Conservation (phyloP, 768 basidiomycete genomes). For the Cubamyces sp. region DNA sequence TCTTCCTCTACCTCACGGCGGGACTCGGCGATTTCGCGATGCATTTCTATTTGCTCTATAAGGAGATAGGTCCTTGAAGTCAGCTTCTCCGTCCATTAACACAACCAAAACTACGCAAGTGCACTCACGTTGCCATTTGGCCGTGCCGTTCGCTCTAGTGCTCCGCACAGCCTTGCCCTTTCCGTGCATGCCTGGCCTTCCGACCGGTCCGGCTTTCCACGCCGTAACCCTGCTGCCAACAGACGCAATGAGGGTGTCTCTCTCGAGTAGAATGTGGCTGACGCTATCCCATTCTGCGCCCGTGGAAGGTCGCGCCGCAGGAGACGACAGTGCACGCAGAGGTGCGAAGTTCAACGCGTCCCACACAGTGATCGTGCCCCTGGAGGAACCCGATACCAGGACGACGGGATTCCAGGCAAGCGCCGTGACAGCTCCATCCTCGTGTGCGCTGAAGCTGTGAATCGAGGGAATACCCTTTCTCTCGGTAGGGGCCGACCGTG, state of each 20-base stretch:
- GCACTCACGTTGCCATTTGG: slow-evolving; percentile 45
- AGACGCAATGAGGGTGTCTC: slow-evolving; percentile 59
- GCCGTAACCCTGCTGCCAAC: slow-evolving; percentile 66
- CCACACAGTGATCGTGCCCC: slow-evolving; percentile 63
- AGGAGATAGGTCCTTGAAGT: background rate
- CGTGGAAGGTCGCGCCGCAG: slow-evolving; percentile 34
- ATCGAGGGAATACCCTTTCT: slow-evolving; percentile 36
- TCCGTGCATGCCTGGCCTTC: slow-evolving; percentile 36
- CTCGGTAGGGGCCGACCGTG: slow-evolving; percentile 9
- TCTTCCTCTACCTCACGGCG: slow-evolving; percentile 56
- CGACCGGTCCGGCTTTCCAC: slow-evolving; percentile 63
- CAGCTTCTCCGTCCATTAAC: background rate
- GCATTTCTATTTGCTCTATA: slow-evolving; percentile 66
- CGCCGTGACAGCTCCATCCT: slow-evolving; percentile 65
- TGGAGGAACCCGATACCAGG: slow-evolving; percentile 66
- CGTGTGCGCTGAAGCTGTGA: slow-evolving; percentile 63
- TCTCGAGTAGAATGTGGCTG: slow-evolving; percentile 57
- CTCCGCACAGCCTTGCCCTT: slow-evolving; percentile 32
- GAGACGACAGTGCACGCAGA: slow-evolving; percentile 57
- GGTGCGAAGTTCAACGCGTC: slow-evolving; percentile 66
- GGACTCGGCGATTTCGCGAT: slow-evolving; percentile 65
- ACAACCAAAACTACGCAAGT: background rate
- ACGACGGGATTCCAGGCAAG: slow-evolving; percentile 63
- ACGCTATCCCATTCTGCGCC: slow-evolving; percentile 49
- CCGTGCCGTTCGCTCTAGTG: slow-evolving; percentile 25